Evolutionary conservation across 192 early-diverging fungal species (phyloP).

Genomic region (Funneliformis mosseae): DNA sequence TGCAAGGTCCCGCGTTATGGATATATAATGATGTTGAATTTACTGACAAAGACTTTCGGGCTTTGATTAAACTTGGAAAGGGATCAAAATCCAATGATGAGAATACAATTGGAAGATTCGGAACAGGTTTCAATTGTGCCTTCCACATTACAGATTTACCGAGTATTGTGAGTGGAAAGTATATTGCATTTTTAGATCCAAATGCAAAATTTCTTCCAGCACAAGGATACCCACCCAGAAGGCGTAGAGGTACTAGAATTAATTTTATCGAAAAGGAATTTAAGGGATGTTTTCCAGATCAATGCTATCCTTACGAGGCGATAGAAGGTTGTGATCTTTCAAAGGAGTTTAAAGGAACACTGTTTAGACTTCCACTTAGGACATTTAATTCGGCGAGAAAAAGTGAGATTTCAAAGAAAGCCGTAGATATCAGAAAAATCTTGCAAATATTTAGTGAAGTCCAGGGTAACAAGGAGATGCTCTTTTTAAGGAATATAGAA

Average conservation of each 20-base stretch:
- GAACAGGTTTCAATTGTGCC: not conserved
- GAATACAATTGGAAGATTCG: not conserved
- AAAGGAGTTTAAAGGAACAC: not conserved
- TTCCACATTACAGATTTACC: not conserved
- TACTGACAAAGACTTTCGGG: constrained; percentile 18
- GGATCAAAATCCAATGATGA: not conserved
- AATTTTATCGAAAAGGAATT: not conserved
- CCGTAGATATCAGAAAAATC: no score
- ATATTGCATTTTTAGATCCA: not conserved
- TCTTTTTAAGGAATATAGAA: not conserved
- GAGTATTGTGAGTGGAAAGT: not conserved
- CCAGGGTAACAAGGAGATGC: not conserved
- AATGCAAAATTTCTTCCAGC: not conserved
- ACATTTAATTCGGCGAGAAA: not conserved
- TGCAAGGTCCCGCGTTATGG: constrained; percentile 37
- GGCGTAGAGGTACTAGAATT: not conserved
- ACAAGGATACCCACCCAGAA: not conserved
- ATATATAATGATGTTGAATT: constrained; percentile 37
- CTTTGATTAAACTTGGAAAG: constrained; percentile 22
- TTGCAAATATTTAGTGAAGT: not conserved
- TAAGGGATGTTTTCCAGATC: not conserved
- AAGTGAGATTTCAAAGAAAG: not conserved
- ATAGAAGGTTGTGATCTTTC: not conserved
- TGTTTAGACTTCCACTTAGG: not conserved
- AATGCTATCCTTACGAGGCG: not conserved